Evolutionary conservation across 2,329 filamentous ascomycete genomes (phyloP).

Genomic region (Monosporascus sp.): DNA sequence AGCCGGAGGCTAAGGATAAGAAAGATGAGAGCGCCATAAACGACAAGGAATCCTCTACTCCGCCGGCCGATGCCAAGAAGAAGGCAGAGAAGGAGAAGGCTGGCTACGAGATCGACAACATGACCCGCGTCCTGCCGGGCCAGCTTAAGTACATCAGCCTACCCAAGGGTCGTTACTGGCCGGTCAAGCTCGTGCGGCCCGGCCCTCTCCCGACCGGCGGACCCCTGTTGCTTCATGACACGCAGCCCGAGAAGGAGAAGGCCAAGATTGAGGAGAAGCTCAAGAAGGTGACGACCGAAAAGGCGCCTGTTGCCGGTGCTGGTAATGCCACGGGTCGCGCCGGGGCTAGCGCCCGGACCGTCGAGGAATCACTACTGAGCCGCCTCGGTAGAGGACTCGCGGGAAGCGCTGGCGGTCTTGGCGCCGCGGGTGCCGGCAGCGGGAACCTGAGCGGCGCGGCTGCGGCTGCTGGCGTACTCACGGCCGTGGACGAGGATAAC

Average conservation of each 20-base stretch:
- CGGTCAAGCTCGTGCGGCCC: slow-evolving; percentile 56
- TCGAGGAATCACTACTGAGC: slow-evolving; percentile 27
- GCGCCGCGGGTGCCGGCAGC: slow-evolving; percentile 13
- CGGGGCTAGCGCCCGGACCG: slow-evolving; percentile 25
- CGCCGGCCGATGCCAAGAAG: slow-evolving; percentile 66
- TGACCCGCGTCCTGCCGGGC: slow-evolving; percentile 86
- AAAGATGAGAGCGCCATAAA: slow-evolving; percentile 47
- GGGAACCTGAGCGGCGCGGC: slow-evolving; percentile 49
- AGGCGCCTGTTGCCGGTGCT: slow-evolving; percentile 48
- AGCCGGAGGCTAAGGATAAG: slow-evolving; percentile 55
- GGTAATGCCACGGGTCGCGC: slow-evolving; percentile 14
- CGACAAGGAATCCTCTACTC: slow-evolving; percentile 51
- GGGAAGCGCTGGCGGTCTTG: slow-evolving; percentile 11
- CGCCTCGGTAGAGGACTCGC: slow-evolving; percentile 13
- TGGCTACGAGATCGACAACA: slow-evolving; percentile 93
- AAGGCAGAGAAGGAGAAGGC: slow-evolving; percentile 94
- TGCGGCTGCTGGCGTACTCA: slow-evolving; percentile 74
- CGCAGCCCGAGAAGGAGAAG: slow-evolving; percentile 71
- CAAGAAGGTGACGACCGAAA: slow-evolving; percentile 68
- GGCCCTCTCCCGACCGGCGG: slow-evolving; percentile 75
- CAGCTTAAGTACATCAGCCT: slow-evolving; percentile 97
- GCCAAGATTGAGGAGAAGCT: slow-evolving; percentile 85
- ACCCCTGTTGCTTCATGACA: slow-evolving; percentile 85
- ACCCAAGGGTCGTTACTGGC: slow-evolving; percentile 82
- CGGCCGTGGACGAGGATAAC: slow-evolving; percentile 79